phyloP scores from a whole-genome alignment of 805 yeast species.

The Metschnikowia hibisci region DNA sequence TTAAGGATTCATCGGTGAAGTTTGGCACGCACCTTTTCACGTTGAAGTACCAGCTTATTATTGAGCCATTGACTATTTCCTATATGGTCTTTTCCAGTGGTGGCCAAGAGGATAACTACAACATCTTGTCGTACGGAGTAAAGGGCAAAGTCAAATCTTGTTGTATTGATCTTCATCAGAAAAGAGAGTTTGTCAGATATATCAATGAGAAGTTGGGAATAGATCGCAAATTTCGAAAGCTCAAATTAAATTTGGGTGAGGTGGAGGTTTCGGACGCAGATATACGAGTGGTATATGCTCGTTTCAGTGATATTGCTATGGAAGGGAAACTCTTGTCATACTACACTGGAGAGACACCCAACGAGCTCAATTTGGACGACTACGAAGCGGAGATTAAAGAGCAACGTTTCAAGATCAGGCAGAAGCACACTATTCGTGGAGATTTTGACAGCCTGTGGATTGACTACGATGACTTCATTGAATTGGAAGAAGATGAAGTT shows the following conservation, averaged over 20 bases:
- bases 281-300: constrained; percentile 60
- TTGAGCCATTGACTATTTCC: constrained; percentile 38
- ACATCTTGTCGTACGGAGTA: constrained; percentile 36
- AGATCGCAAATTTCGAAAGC: constrained; percentile 40
- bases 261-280: constrained; percentile 68
- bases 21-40: constrained; percentile 40
- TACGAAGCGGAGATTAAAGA: constrained; percentile 8
- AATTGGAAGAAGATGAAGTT: constrained; percentile 51
- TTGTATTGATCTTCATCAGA: constrained; percentile 38
- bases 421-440: constrained; percentile 8
- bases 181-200: constrained; percentile 34
- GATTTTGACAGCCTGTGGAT: constrained; percentile 53
- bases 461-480: constrained; percentile 72
- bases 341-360: constrained; percentile 13
- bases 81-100: constrained; percentile 32
- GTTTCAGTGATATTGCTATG: constrained; percentile 53
- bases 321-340: constrained; percentile 21
- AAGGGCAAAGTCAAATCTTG: constrained; percentile 35
- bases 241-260: constrained; percentile 65
- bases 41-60: constrained; percentile 37
- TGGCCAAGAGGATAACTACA: constrained; percentile 19
- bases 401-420: constrained; percentile 3
- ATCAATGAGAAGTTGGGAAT: constrained; percentile 37
- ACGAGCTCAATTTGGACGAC: constrained; percentile 11
- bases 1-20: constrained; percentile 27